Base-by-base conservation (phyloP, 805 yeast genomes). In the Wickerhamiella musiphila region DNA sequence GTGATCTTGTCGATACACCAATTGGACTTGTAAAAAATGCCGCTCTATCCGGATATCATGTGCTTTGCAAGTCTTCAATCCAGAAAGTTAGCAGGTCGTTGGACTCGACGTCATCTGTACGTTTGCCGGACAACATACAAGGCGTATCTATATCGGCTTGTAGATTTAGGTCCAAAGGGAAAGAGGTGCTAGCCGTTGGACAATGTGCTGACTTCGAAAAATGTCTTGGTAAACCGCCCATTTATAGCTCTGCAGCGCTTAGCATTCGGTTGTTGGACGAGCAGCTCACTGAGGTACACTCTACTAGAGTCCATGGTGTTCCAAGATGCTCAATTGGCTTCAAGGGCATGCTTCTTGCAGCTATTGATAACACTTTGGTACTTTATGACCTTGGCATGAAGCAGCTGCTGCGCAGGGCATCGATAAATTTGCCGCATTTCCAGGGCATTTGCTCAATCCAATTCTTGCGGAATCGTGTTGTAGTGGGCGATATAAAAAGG, bases 371-470 rank as follows among this genome's bases (percentile, higher is more conserved):
- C 27, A 16, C 32, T 6, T 28, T 38, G 4, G 16, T 31, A 51
- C 53, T 30, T 43, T 86, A 29, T 54, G 84, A 73, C 18, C 40
- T 82, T 18, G 98, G 98, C 2, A 61, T 63, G 44, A 78, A 75
- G 41, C 95, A 84, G 47, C 57, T 86, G 23, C 57, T 90, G 35
- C 64, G 75, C 35, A 81, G 78, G 48, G 58, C 76, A 0, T 65
- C 72, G 5, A 48, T 66, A 2, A 50, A 45, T 4, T 41, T 77
- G 6, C 52, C 55, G 2, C 58, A 66, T 1, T 48, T 63, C 10
- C 57, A 61, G 3, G 60, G 60, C 28, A 70, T 82, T 12, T 66
- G 67, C 10, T 60, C 63, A n/a, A 23, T 86, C 3, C 53, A 56
- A 18, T 60, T 69, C 28, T 63, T 66, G 31, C 77, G 77, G 1